Evolutionary conservation across 2,329 filamentous ascomycete genomes (phyloP).

Genomic region (Calonectria hawksworthii): DNA sequence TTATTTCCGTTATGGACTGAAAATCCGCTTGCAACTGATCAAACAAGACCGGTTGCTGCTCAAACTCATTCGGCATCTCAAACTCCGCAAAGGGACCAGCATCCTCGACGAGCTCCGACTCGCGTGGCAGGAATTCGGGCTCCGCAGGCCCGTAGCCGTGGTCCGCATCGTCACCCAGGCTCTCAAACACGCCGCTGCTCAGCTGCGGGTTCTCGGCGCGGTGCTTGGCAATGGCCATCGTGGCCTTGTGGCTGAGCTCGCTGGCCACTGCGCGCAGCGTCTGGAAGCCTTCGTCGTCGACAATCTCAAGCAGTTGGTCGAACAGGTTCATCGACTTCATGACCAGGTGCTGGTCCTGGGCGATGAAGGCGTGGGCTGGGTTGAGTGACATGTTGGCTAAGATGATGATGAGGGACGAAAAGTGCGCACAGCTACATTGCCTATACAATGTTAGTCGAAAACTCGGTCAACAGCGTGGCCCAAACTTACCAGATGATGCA

Average conservation of each 20-base stretch:
- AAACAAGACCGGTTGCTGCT: not conserved
- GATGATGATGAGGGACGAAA: constrained; percentile 52
- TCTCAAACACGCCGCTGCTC: constrained; percentile 11
- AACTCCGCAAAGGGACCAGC: constrained; percentile 25
- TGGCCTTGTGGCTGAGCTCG: constrained; percentile 39
- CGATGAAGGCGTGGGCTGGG: constrained; percentile 42
- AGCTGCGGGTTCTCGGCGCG: not conserved
- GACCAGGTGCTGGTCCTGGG: constrained; percentile 47
- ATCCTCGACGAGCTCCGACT: not conserved
- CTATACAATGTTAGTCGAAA: constrained; percentile 22
- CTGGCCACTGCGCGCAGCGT: constrained; percentile 29
- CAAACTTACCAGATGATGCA: constrained; percentile 49
- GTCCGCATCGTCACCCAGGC: not conserved
- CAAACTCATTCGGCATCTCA: not conserved
- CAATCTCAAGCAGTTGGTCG: constrained; percentile 40
- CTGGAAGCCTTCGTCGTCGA: constrained; percentile 36
- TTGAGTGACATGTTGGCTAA: constrained; percentile 50
- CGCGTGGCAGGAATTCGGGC: constrained; percentile 15
- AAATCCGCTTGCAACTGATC: not conserved
- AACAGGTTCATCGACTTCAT: constrained; percentile 46
- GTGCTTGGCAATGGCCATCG: constrained; percentile 30
- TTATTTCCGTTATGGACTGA: not conserved
- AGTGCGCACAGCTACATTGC: constrained; percentile 49
- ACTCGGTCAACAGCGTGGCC: rapidly evolving
- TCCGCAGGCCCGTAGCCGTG: not conserved